These are phyloP conservation scores for Silene conica DNA, from an alignment of 148 eudicot species.

Conservation along the genomic window DNA sequence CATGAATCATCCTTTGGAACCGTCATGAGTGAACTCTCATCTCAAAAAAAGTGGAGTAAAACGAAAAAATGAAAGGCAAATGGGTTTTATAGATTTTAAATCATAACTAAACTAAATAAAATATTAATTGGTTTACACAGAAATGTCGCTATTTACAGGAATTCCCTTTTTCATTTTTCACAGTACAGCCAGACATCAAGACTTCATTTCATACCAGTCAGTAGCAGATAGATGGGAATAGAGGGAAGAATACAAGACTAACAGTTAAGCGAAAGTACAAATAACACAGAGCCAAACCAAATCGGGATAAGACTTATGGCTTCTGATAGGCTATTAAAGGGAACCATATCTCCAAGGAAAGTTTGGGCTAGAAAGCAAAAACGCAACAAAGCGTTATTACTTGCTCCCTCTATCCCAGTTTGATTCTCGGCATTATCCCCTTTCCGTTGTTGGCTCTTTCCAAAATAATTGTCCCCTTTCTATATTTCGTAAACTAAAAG, in stretches of 20 bases:
- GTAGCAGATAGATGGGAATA: neutral
- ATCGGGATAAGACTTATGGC: neutral
- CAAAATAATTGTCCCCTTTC: no score
- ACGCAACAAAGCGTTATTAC: neutral
- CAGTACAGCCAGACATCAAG: slow-evolving; percentile 4
- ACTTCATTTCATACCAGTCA: neutral
- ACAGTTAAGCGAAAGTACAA: neutral
- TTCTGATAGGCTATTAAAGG: neutral
- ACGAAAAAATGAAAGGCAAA: no score
- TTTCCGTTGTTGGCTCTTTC: no score
- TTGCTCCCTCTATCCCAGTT: no score
- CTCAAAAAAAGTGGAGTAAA: no score
- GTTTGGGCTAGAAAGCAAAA: neutral
- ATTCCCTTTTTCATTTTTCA: neutral
- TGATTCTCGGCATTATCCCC: no score
- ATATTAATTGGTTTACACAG: neutral
- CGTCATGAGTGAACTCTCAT: no score
- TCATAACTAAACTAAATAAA: neutral
- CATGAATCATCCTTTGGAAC: no score
- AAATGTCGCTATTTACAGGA: neutral
- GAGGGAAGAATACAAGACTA: neutral
- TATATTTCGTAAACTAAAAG: no score
- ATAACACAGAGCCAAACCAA: neutral
- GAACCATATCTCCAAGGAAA: neutral
- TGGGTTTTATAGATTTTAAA: no score